Evolutionary conservation across 2,329 filamentous ascomycete species (phyloP).

Genomic region (Lecanicillium sp.): DNA sequence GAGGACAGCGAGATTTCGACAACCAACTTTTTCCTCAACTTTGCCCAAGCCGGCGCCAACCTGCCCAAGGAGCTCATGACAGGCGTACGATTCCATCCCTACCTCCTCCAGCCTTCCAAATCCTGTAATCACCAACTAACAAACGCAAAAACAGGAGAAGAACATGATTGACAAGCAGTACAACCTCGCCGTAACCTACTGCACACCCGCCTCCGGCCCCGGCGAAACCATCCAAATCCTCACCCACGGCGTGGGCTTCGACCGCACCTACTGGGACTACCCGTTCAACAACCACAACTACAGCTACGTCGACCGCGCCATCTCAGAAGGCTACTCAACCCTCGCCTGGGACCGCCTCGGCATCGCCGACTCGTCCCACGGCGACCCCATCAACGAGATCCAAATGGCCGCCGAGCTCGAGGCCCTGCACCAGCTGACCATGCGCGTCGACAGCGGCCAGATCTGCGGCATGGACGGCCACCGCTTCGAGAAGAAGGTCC

Average conservation of each 20-base stretch:
- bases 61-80: constrained; percentile 33
- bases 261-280: constrained; percentile 52
- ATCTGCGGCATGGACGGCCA: constrained; percentile 30
- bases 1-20: constrained; percentile 47
- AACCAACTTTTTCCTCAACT: constrained; percentile 43
- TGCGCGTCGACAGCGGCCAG: constrained; percentile 33
- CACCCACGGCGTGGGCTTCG: constrained; percentile 33
- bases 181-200: constrained; percentile 52
- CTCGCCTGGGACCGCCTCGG: constrained; percentile 56
- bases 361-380: constrained; percentile 48
- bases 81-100: constrained; percentile 26
- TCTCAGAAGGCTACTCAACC: constrained; percentile 49
- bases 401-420: constrained; percentile 50
- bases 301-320: constrained; percentile 49
- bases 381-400: constrained; percentile 51
- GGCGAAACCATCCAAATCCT: constrained; percentile 28
- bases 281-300: constrained; percentile 51
- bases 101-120: background rate
- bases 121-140: constrained; percentile 8
- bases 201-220: constrained; percentile 40
- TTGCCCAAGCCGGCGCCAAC: constrained; percentile 41
- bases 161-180: constrained; percentile 43
- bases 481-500: constrained; percentile 37
- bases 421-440: constrained; percentile 46
- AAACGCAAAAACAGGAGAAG: constrained; percentile 28